These are phyloP conservation scores for Cutaneotrichosporon cyanovorans DNA, from an alignment of 1,284 basidiomycete genomes.

Conservation along the genomic window DNA sequence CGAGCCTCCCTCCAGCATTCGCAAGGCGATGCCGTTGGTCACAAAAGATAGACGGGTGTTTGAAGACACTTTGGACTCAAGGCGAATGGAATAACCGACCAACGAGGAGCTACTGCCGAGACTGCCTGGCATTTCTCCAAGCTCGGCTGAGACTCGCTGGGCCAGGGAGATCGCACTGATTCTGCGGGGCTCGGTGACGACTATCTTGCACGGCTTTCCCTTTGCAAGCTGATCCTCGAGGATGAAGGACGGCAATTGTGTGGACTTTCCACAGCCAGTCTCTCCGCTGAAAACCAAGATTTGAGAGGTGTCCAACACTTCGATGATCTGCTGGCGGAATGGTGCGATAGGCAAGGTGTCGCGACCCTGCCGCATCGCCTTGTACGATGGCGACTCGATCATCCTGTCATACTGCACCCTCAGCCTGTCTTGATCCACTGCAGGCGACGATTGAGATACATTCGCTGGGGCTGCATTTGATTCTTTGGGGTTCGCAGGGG, in stretches of 20 bases:
- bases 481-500: too few species aligned
- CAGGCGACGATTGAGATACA: background rate
- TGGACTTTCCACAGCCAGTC: slow-evolving; percentile 98
- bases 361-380: slow-evolving; percentile 61
- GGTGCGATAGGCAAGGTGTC: slow-evolving; percentile 78
- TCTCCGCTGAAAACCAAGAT: slow-evolving; percentile 92
- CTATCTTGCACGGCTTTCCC: slow-evolving; percentile 83
- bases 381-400: slow-evolving; percentile 60
- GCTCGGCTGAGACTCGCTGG: slow-evolving; percentile 86
- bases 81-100: slow-evolving; percentile 89
- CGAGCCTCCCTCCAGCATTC: slow-evolving; percentile 72
- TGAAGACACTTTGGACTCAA: slow-evolving; percentile 79
- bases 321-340: slow-evolving; percentile 69
- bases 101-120: slow-evolving; percentile 73
- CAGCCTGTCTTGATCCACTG: slow-evolving; percentile 45
- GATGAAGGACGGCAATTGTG: slow-evolving; percentile 91
- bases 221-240: slow-evolving; percentile 80
- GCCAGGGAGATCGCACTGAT: slow-evolving; percentile 97
- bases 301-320: slow-evolving; percentile 67
- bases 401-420: slow-evolving; percentile 57
- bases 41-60: slow-evolving; percentile 77
- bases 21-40: slow-evolving; percentile 90
- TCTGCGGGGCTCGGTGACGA: slow-evolving; percentile 90
- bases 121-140: slow-evolving; percentile 76
- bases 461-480: background rate